Evolutionary conservation across 129 eudicot genomes (phyloP).

Genomic region (Tagetes patula): DNA sequence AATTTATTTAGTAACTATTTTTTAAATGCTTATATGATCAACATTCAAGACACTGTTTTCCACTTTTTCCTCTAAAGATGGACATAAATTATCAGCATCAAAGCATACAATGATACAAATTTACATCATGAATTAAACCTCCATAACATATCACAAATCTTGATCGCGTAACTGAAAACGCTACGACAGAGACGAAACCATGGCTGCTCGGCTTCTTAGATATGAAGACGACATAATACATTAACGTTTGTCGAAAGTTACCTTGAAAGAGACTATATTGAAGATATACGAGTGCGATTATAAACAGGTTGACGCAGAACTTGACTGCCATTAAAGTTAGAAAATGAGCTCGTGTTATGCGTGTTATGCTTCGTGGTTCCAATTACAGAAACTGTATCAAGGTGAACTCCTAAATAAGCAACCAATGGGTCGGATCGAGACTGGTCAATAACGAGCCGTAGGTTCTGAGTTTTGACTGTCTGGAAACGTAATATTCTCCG

Average conservation of each 20-base stretch:
- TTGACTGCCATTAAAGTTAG: conserved; percentile 37
- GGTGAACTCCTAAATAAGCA: conserved; percentile 59
- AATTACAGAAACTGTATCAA: conserved; percentile 51
- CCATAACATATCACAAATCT: conserved; percentile 30
- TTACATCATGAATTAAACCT: conserved; percentile 61
- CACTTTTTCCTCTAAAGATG: conserved; percentile 47
- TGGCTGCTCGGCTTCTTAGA: conserved; percentile 78
- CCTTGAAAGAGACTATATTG: conserved; percentile 2
- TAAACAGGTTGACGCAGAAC: conserved; percentile 40
- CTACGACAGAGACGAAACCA: conserved; percentile 54
- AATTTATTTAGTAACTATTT: too few relatives aligned
- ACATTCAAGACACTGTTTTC: not conserved
- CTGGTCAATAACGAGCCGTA: conserved; percentile 64
- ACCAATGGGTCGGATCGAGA: conserved; percentile 68
- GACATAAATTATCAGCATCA: conserved; percentile 72
- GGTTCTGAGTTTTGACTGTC: conserved; percentile 33
- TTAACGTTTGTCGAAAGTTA: too few relatives aligned
- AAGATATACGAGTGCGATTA: conserved; percentile 33
- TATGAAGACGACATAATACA: too few relatives aligned
- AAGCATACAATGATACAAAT: conserved; percentile 86
- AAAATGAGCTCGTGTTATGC: conserved; percentile 13
- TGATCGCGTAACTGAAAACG: conserved; percentile 29
- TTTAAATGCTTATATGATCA: conserved; percentile 10
- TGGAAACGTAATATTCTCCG: conserved; percentile 55
- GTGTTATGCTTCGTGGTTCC: not conserved